Evolutionary conservation across 176 grass and related monocot genomes (phyloP), one percentile per base, ranked within the genome.

Genomic region (Phragmites australis): DNA sequence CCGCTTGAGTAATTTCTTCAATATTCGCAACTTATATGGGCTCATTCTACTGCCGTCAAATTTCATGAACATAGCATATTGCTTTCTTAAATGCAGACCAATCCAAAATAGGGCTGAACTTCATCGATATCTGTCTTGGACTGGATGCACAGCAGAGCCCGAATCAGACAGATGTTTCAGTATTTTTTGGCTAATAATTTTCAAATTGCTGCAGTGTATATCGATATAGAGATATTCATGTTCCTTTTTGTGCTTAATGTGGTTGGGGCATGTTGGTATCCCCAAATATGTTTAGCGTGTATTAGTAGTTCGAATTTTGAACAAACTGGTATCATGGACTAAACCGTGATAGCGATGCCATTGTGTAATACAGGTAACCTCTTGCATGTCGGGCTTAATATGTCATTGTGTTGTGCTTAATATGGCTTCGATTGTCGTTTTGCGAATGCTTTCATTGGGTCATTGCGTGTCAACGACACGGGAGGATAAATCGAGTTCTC

Each of bases 101-200:
- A 79, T 34, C 30, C 48, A 77, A 72, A 71, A 27, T 6, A 59
- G 62, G 51, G 13, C 68, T 51, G 66, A 22, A 58, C 48, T 59
- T 59, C 13, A 39, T 66, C 40, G 14, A 3, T 30, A 70, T 48
- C 69, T 79, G n/a, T 67, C 19, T 21, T 72, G 42, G 30, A 77
- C 16, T 65, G 55, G 80, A 85, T 77, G 48, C 2, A 39, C 52
- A 51, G 39, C n/a, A 48, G 56, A 53, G 13, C n/a, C 47, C 71
- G 55, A 88, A 50, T 18, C 30, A 52, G 53, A 58, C 15, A 49
- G n/a, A 41, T 79, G 14, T 55, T 68, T 39, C 39, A 31, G 55
- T n/a, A n/a, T 29, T 78, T 82, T 17, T 57, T 5, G 9, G 56
- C 65, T 42, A 89, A 85, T 85, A 85, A 85, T 72, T 48, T 26